Evolutionary conservation across 495 filamentous ascomycete species (phyloP).

Genomic region (Hypoxylon subgilvum): DNA sequence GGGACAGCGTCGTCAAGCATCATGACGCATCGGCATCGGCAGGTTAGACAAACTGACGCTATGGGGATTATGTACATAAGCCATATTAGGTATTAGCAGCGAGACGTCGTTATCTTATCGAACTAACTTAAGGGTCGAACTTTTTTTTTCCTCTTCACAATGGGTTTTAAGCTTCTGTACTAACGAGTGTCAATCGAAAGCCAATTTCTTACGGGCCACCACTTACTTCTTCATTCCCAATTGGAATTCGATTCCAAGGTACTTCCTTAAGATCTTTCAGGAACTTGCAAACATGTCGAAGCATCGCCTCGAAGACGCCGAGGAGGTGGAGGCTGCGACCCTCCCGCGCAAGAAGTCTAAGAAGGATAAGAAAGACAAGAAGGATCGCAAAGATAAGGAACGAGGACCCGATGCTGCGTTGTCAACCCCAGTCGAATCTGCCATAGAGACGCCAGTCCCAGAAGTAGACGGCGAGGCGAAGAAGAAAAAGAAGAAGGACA

Average conservation of each 20-base stretch:
- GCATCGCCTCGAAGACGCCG: slow-evolving; percentile 40
- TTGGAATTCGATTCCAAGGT: neutral
- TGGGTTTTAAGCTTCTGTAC: too few relatives aligned
- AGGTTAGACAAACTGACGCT: too few relatives aligned
- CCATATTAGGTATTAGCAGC: too few relatives aligned
- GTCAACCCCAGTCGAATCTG: slow-evolving; percentile 2
- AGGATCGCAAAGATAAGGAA: slow-evolving; percentile 33
- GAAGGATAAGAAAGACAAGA: slow-evolving; percentile 43
- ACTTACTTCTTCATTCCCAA: too few relatives aligned
- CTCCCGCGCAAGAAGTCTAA: slow-evolving; percentile 44
- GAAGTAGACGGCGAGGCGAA: slow-evolving; percentile 15
- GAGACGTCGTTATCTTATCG: too few relatives aligned
- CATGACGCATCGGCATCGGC: too few relatives aligned
- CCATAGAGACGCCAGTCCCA: slow-evolving; percentile 3
- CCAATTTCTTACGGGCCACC: too few relatives aligned
- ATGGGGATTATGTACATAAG: too few relatives aligned
- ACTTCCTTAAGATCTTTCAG: neutral
- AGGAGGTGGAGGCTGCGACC: slow-evolving; percentile 34
- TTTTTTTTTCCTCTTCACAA: too few relatives aligned
- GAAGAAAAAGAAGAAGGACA: slow-evolving; percentile 29
- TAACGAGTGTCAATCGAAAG: too few relatives aligned
- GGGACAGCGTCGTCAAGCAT: too few relatives aligned
- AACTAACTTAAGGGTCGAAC: too few relatives aligned
- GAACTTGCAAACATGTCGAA: slow-evolving; percentile 39
- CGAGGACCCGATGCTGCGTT: neutral